Evolutionary conservation across 2,329 filamentous ascomycete species (phyloP), one percentile per base, ranked within the genome.

Genomic region (Colletotrichum musae): DNA sequence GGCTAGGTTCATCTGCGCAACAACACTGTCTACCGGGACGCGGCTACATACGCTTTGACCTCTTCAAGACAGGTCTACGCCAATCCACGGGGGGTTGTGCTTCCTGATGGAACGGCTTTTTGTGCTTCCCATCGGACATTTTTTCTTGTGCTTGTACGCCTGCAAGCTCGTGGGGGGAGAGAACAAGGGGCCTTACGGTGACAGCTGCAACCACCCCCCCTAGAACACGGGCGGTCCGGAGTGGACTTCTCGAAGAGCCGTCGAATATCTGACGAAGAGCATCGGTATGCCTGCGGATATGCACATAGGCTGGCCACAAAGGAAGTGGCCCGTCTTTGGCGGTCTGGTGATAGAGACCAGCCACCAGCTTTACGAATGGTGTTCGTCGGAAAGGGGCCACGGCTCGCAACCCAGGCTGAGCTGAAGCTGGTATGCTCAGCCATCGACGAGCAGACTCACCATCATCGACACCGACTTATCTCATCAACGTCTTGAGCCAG

Each of bases 211-310:
- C 76, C 75, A 79, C 76, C 77, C 74, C 77, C 77, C 75, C 76
- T 72, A 78, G 74, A 74, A 72, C 71, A 74, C 75, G 68, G 45
- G 43, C n/a, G 21, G 41, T 68, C 67, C 72, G 71, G 63, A 59
- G 70, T 61, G 66, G 61, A 61, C 77, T 83, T 84, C 81, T 84
- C 79, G 82, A 83, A 83, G 74, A 72, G 70, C 72, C 72, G 73
- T 74, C 76, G 79, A 80, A 78, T 73, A 64, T 73, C 72, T 75
- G 74, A 75, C 64, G 70, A 71, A 71, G 64, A 69, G 74, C 72
- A 68, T 72, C 67, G 60, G 43, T 43, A 21, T 60, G 47, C 32
- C 52, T 51, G 47, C 78, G 78, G 78, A 72, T 81, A 80, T 75
- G 77, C 74, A 77, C 79, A 81, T 78, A 67, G 68, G 64, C 75